Conservation (phyloP, 148 eudicot species). For the Chenopodium suecicum region DNA sequence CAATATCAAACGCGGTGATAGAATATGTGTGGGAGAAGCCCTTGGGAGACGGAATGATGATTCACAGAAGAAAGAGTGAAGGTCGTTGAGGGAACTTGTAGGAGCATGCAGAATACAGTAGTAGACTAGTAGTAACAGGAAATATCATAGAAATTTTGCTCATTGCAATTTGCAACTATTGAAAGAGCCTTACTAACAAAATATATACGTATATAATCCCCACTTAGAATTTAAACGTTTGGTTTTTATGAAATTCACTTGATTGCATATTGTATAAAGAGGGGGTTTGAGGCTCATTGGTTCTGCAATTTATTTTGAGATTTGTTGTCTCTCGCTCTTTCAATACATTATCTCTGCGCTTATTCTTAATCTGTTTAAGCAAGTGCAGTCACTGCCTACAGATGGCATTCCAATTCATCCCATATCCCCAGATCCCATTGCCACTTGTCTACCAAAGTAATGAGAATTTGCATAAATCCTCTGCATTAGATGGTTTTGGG, state of each 20-base stretch:
- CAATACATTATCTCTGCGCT: no score
- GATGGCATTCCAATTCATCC: no score
- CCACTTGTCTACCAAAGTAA: no score
- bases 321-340: no score
- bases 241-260: background rate
- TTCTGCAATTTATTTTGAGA: background rate
- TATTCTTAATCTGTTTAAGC: background rate
- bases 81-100: background rate
- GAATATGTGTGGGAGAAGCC: conserved; percentile 75
- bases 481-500: background rate
- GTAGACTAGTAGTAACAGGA: background rate
- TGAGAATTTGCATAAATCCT: background rate
- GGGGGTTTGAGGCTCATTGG: background rate
- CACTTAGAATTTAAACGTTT: background rate
- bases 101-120: background rate
- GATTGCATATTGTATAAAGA: background rate
- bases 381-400: background rate
- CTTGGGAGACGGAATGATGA: conserved; percentile 60
- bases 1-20: conserved; percentile 66
- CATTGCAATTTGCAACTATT: background rate
- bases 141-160: background rate
- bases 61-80: conserved; percentile 19
- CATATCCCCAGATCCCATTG: no score
- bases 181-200: background rate
- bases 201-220: background rate